A percentile compares a stretch with the other conserved stretches of the same genome.
These are phyloP conservation scores for Prorocentrum cordatum DNA, from an alignment of 169 alveolate species.

Conservation along the genomic window DNA sequence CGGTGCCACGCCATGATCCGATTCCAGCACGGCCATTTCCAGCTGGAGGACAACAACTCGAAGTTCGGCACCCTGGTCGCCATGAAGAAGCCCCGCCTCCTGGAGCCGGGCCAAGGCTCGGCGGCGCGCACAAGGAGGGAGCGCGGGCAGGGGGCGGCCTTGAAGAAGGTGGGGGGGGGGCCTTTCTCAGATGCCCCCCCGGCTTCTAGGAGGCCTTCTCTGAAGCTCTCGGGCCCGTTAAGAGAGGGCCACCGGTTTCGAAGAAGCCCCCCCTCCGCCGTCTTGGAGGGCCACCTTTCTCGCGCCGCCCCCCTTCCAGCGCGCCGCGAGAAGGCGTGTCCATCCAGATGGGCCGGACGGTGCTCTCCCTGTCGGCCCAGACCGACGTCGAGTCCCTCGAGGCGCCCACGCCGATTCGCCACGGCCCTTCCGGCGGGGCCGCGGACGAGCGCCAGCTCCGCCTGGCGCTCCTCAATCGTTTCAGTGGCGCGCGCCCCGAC, in stretches of 20 bases:
- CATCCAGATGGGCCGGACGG: slow-evolving; percentile 62
- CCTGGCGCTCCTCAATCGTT: too few relatives aligned
- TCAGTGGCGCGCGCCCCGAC: too few relatives aligned
- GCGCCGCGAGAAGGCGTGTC: slow-evolving; percentile 7
- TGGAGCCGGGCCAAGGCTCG: background rate
- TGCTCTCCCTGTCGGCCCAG: too few relatives aligned
- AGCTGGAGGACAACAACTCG: slow-evolving; percentile 56
- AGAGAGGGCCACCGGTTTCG: background rate
- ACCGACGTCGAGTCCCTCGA: too few relatives aligned
- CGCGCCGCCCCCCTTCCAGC: background rate
- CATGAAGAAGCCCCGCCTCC: slow-evolving; percentile 40
- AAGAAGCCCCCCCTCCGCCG: background rate
- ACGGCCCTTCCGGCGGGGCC: too few relatives aligned
- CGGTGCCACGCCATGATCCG: slow-evolving; percentile 76
- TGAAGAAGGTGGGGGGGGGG: too few relatives aligned
- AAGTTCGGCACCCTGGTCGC: slow-evolving; percentile 53
- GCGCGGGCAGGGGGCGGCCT: background rate
- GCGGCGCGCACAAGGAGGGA: background rate
- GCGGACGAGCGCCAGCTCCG: too few relatives aligned
- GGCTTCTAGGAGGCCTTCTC: background rate
- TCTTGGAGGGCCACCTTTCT: background rate
- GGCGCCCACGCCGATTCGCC: too few relatives aligned
- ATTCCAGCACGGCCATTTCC: slow-evolving; percentile 31
- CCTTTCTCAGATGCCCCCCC: background rate
- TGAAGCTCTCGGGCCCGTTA: background rate